Evolutionary conservation across 2,329 filamentous ascomycete genomes (phyloP).

Genomic region (Plenodomus tracheiphilus): DNA sequence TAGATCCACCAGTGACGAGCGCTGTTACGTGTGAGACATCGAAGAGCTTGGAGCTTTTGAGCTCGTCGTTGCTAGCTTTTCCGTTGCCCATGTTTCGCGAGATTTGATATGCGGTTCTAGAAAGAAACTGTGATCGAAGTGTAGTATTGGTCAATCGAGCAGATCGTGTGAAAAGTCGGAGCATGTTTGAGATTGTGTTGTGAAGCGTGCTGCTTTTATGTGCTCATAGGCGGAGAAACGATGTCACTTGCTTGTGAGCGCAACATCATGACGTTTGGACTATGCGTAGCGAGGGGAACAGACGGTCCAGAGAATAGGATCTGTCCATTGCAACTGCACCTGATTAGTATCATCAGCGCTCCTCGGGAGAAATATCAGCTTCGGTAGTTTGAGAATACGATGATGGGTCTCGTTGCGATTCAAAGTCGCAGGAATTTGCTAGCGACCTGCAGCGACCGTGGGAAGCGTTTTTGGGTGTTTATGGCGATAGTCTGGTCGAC

Average conservation of each 20-base stretch:
- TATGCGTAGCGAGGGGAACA: conserved; percentile 12
- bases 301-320: not conserved
- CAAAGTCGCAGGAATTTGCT: no score
- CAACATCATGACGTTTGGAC: conserved; percentile 37
- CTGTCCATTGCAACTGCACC: no score
- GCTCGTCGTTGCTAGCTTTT: conserved; percentile 45
- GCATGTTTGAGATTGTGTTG: conserved; percentile 23
- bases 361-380: no score
- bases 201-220: conserved; percentile 15
- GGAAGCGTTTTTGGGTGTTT: no score
- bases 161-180: conserved; percentile 32
- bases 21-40: conserved; percentile 52
- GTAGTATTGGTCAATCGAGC: conserved; percentile 6
- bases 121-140: conserved; percentile 12
- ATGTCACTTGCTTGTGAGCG: conserved; percentile 20
- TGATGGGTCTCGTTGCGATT: no score
- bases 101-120: conserved; percentile 21
- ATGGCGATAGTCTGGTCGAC: no score
- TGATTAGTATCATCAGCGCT: no score
- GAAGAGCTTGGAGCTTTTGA: conserved; percentile 50
- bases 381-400: no score
- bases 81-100: conserved; percentile 38
- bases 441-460: no score
- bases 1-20: conserved; percentile 52
- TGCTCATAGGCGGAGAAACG: conserved; percentile 5